Evolutionary conservation across 768 basidiomycete genomes (phyloP), one percentile per base, ranked within the genome.

Genomic region (Macrolepiota fuliginosa): DNA sequence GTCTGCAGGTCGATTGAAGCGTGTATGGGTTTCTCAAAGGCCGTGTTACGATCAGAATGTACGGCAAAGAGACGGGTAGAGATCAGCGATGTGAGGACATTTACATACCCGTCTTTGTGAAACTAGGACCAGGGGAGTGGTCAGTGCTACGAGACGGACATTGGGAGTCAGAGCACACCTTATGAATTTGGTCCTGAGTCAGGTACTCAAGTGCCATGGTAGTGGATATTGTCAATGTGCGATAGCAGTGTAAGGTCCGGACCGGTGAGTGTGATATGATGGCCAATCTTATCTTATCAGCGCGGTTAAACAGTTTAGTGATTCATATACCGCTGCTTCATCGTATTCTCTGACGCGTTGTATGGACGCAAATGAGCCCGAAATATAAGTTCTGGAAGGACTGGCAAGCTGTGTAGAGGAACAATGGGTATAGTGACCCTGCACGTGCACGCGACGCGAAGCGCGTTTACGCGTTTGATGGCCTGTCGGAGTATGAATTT

Each of bases 131-230:
- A 35, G 36, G 25, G n/a, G 22, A n/a, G 9, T 15, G 49, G 49
- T 45, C 35, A 54, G 58, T 37, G 47, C 35, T 64, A 27, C 40
- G 15, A 63, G 29, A 25, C 27, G 29, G 25, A n/a, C 7, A 35
- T 17, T 27, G 17, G 22, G 27, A 46, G 51, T 37, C 29, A 35
- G 19, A 7, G 67, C 77, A 56, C 27, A 82, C 88, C 81, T 86
- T 77, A 63, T 85, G 74, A 19, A 88, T 78, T 67, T 90, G 88
- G 11, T 76, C 78, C 63, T 80, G 75, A 6, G 81, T 79, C 22
- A 90, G 74, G 65, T 81, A 87, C 64, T 82, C 76, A 27, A 61
- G 59, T 22, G 40, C 7, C 59, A 61, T 61, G 54, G 52, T 45
- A 35, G 27, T 36, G 4, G 42, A 45, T 17, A 45, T 17, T n/a